phyloP scores from a whole-genome alignment of 768 basidiomycete species.

The Leucogyrophana mollusca region DNA sequence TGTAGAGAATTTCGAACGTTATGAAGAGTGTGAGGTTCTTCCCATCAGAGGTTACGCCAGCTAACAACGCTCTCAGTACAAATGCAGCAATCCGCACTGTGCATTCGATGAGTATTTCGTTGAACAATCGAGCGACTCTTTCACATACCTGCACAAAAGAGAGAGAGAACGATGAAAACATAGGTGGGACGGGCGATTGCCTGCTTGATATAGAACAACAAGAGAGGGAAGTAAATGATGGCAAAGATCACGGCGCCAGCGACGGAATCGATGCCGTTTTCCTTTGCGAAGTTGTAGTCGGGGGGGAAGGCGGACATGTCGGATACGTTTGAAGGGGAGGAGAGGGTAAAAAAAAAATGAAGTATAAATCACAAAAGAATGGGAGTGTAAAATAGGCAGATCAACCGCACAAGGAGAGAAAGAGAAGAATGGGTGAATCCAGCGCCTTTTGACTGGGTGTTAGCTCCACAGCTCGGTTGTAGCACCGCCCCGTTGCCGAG shows the following conservation, averaged over 20 bases:
- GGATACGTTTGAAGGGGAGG: background rate
- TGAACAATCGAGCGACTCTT: too few relatives aligned
- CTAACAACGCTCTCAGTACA: conserved; percentile 25
- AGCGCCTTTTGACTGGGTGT: conserved; percentile 12
- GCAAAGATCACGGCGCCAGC: conserved; percentile 32
- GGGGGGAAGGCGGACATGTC: conserved; percentile 16
- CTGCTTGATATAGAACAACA: conserved; percentile 18
- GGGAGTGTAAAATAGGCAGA: conserved; percentile 9
- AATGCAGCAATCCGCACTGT: conserved; percentile 32
- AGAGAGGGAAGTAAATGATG: conserved; percentile 24
- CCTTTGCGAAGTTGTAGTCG: conserved; percentile 21
- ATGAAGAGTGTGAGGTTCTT: conserved; percentile 21
- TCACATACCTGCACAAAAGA: conserved; percentile 27
- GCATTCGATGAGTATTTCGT: background rate
- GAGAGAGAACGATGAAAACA: conserved; percentile 24
- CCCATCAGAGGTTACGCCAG: conserved; percentile 18
- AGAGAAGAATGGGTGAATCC: background rate
- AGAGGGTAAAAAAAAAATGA: background rate
- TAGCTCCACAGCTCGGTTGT: too few relatives aligned
- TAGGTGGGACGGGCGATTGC: conserved; percentile 23
- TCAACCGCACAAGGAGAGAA: conserved; percentile 16
- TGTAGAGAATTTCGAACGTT: conserved; percentile 32
- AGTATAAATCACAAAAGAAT: background rate
- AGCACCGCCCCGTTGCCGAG: too few relatives aligned
- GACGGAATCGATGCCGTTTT: conserved; percentile 27